Conservation (phyloP, 2,329 filamentous ascomycete species). For the Colletotrichum graminicola region DNA sequence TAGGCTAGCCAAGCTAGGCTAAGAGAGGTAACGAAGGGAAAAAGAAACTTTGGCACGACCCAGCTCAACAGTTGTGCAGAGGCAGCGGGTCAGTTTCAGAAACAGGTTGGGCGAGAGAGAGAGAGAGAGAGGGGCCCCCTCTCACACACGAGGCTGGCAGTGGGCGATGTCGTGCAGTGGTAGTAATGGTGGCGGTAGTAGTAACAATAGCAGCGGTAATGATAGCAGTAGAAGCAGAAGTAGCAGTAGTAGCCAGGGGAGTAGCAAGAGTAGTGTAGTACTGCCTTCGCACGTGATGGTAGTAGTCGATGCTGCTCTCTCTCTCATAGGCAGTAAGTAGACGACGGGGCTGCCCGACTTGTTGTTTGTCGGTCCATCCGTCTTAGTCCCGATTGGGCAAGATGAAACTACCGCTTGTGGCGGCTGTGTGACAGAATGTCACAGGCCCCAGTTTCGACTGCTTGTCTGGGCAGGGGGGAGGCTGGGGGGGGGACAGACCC, state of each 20-base stretch:
- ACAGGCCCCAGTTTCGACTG: slow-evolving; percentile 41
- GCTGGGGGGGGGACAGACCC: neutral
- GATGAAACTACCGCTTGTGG: slow-evolving; percentile 41
- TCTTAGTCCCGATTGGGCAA: slow-evolving; percentile 10
- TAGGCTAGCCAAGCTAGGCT: neutral
- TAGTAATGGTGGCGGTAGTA: neutral
- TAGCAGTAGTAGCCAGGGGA: neutral
- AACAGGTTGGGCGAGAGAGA: slow-evolving; percentile 27
- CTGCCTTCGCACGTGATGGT: neutral
- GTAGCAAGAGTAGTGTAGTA: neutral
- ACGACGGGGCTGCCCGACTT: too few relatives aligned
- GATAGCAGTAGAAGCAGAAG: neutral
- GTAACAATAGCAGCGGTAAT: neutral
- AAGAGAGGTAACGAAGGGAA: neutral
- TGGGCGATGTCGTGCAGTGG: neutral
- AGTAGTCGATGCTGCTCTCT: neutral
- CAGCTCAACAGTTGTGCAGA: slow-evolving; percentile 8
- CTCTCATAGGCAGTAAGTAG: too few relatives aligned
- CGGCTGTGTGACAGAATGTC: slow-evolving; percentile 42
- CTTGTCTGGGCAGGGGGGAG: neutral
- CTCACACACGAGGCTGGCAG: slow-evolving; percentile 26
- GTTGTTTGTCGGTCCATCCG: neutral
- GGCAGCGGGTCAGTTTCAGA: slow-evolving; percentile 38
- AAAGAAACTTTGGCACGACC: slow-evolving; percentile 22
- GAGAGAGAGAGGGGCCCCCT: neutral